A percentile compares a stretch with the other conserved stretches of the same genome.
Evolutionary conservation across 768 basidiomycete genomes (phyloP).

Genomic region (Sporobolomyces roseus): DNA sequence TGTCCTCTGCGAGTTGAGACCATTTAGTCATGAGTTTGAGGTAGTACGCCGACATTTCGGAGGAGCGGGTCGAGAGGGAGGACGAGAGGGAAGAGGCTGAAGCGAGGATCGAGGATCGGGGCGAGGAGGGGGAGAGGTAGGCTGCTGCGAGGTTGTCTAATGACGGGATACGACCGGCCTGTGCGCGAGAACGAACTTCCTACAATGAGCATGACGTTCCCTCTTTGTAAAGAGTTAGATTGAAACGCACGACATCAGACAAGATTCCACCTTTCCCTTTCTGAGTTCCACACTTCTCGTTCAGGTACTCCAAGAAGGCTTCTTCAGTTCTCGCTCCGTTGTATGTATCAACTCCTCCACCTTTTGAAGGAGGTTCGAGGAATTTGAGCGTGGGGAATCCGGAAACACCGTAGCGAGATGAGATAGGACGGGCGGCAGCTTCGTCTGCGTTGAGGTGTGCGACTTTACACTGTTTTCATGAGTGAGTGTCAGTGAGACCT

Average conservation of each 20-base stretch:
- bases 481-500: neutral
- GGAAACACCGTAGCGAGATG: constrained; percentile 64
- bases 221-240: too few species aligned
- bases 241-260: too few species aligned
- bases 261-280: constrained; percentile 79
- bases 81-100: too few species aligned
- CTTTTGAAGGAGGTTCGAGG: constrained; percentile 29
- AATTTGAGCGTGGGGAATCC: constrained; percentile 86
- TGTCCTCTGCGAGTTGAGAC: constrained; percentile 54
- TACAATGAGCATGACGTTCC: too few species aligned
- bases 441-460: constrained; percentile 90
- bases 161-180: constrained; percentile 67
- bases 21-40: constrained; percentile 86
- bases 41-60: constrained; percentile 67
- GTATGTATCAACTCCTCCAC: constrained; percentile 58
- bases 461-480: constrained; percentile 64
- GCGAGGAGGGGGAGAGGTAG: constrained; percentile 63
- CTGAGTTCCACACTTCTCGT: constrained; percentile 78
- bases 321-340: constrained; percentile 66
- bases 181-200: too few species aligned
- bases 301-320: constrained; percentile 73
- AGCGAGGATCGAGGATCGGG: too few species aligned
- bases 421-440: constrained; percentile 67
- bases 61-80: too few species aligned
- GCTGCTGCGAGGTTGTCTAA: constrained; percentile 73